Conservation (phyloP, 768 basidiomycete species). For the Hortiboletus flavorubellus region DNA sequence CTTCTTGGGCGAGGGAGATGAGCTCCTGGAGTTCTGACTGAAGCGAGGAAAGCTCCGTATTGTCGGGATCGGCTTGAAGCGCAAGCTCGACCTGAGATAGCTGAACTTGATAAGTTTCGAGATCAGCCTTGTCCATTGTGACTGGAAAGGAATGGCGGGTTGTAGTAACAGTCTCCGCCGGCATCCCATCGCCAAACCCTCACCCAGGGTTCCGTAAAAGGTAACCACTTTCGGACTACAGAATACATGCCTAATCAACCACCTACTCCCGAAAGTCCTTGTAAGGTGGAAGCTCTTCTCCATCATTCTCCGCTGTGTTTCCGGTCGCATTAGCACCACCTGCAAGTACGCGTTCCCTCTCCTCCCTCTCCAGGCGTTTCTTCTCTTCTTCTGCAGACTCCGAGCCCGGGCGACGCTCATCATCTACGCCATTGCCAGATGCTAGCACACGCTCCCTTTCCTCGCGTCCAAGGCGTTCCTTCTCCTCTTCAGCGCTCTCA, state of each 20-base stretch:
- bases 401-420: constrained; percentile 9
- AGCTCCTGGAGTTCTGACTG: constrained; percentile 79
- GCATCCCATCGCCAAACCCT: not conserved
- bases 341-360: constrained; percentile 51
- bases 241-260: not conserved
- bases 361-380: constrained; percentile 60
- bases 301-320: constrained; percentile 30
- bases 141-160: not conserved
- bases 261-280: constrained; percentile 32
- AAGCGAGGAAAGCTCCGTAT: constrained; percentile 68
- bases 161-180: too few relatives aligned
- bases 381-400: constrained; percentile 66
- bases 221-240: not conserved
- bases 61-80: constrained; percentile 70
- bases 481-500: constrained; percentile 65
- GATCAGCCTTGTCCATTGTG: constrained; percentile 57
- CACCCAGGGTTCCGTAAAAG: constrained; percentile 19
- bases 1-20: constrained; percentile 73
- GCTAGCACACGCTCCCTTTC: constrained; percentile 47
- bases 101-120: constrained; percentile 88
- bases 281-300: constrained; percentile 44
- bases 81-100: constrained; percentile 85
- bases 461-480: constrained; percentile 53
- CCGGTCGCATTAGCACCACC: constrained; percentile 8
- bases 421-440: constrained; percentile 9